Evolutionary conservation across 345 rosid genomes (phyloP), one percentile per base, ranked within the genome.

Genomic region (Euphorbia pulcherrima): DNA sequence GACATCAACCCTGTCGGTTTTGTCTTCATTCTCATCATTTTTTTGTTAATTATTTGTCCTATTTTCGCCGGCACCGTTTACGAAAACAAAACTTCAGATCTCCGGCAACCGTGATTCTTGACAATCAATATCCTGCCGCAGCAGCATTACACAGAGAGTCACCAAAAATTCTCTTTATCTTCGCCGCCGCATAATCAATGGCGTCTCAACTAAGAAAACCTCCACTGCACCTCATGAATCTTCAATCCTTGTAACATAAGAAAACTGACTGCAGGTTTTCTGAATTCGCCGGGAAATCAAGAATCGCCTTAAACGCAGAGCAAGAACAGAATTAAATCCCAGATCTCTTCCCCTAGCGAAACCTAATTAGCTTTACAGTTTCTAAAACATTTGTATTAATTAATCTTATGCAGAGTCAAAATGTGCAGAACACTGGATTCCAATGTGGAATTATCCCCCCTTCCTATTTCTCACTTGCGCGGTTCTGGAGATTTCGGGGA

Each of bases 21-120:
- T 65, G 75, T 87, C 80, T 84, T 87, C 87, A 84, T 80, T 71
- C 84, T 90, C 90, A 87, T 87, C 96, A 90, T 90, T 82, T 83
- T 83, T 50, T 23, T 23, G n/a, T n/a, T 20, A 12, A 16, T 48
- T 28, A 24, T 4, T 12, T 58, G 2, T 29, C 1, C 46, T 8
- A 8, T 23, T 37, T 9, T 54, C 60, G 35, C 37, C 10, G 37
- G 27, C 54, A 5, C 13, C 68, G 60, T 69, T 68, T 35, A 53
- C 50, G 18, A 59, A 48, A 72, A 24, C 26, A 67, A 48, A 35
- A 51, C 58, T 40, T 73, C 60, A 74, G 84, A 88, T 82, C 87
- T 80, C 79, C 37, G 26, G 28, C 48, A 64, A 60, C 53, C 39
- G 41, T 46, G 62, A 47, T 20, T 65, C 6, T 55, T 27, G 65